Conservation (phyloP, 345 rosid genomes). For the Iberis pinnata region DNA sequence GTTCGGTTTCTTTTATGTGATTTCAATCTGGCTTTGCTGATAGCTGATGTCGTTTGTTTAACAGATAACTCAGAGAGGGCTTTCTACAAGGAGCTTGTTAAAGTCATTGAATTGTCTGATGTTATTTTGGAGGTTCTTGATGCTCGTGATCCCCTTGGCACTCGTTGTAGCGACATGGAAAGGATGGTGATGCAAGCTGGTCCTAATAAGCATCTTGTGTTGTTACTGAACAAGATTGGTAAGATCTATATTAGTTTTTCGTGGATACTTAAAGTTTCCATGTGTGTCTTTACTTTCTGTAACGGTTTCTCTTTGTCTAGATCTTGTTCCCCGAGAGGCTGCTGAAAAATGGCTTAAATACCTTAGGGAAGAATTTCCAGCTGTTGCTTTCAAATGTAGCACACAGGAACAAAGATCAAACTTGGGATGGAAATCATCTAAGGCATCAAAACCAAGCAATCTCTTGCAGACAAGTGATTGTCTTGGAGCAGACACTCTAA, state of each 20-base stretch:
- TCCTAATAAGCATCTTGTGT: conserved; percentile 69
- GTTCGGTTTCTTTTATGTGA: too few species aligned
- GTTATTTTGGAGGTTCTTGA: conserved; percentile 94
- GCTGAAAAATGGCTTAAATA: conserved; percentile 92
- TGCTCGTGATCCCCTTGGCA: conserved; percentile 90
- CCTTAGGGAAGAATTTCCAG: conserved; percentile 89
- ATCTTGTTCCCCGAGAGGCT: conserved; percentile 98
- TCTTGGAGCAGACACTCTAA: conserved; percentile 92
- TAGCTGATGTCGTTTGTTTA: too few species aligned
- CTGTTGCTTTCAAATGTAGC: conserved; percentile 95
- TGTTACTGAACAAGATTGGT: conserved; percentile 92
- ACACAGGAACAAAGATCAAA: conserved; percentile 90
- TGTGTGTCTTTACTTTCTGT: neutral
- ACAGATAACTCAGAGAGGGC: conserved; percentile 86
- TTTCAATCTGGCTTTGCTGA: too few species aligned
- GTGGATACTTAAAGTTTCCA: neutral
- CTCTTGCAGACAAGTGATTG: conserved; percentile 87
- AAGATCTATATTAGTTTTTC: conserved; percentile 9
- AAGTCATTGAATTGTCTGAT: conserved; percentile 84
- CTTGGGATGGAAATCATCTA: conserved; percentile 86
- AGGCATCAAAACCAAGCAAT: conserved; percentile 58
- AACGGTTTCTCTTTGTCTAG: conserved; percentile 29
- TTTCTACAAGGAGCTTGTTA: conserved; percentile 91
- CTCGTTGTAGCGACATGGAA: conserved; percentile 92
- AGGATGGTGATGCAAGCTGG: conserved; percentile 82